These are phyloP conservation scores for Verticillium klebahnii DNA, from an alignment of 2,329 filamentous ascomycete genomes.

Conservation along the genomic window DNA sequence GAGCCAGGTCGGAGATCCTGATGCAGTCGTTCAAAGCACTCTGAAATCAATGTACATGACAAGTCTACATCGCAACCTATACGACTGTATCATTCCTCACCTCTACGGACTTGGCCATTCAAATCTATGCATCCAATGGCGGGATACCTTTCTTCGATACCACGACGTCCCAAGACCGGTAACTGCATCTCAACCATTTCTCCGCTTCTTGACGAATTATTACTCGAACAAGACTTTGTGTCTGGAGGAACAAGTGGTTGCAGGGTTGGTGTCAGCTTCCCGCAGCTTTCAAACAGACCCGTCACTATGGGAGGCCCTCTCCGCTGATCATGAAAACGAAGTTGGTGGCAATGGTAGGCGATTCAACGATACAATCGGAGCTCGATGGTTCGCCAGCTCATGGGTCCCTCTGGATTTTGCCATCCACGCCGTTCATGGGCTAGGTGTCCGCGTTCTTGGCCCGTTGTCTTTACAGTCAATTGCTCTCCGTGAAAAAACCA, in stretches of 20 bases:
- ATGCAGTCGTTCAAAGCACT: conserved; percentile 29
- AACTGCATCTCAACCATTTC: conserved; percentile 38
- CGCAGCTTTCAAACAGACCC: conserved; percentile 9
- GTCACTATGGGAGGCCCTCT: conserved; percentile 27
- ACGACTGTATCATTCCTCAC: conserved; percentile 47
- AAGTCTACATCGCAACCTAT: conserved; percentile 37
- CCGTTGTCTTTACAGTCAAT: conserved; percentile 74
- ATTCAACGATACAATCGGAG: conserved; percentile 66
- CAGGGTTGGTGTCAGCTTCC: conserved; percentile 2
- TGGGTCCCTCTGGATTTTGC: conserved; percentile 70
- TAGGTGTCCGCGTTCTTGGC: conserved; percentile 69
- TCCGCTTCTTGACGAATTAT: conserved; percentile 43
- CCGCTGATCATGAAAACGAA: conserved; percentile 32
- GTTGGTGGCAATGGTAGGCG: conserved; percentile 37
- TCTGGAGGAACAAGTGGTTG: conserved; percentile 27
- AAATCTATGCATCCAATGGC: conserved; percentile 41
- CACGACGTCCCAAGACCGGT: conserved; percentile 35
- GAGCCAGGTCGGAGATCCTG: conserved; percentile 34
- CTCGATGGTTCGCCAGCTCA: conserved; percentile 72
- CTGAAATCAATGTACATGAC: conserved; percentile 41
- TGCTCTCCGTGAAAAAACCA: conserved; percentile 57
- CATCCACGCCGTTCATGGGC: conserved; percentile 62
- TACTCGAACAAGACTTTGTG: conserved; percentile 34
- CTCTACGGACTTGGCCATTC: conserved; percentile 44
- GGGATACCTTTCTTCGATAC: conserved; percentile 32